Percentiles rank a stretch among this genome's conserved stretches.
Conservation (phyloP, 345 rosid genomes). For the Limnanthes douglasii region DNA sequence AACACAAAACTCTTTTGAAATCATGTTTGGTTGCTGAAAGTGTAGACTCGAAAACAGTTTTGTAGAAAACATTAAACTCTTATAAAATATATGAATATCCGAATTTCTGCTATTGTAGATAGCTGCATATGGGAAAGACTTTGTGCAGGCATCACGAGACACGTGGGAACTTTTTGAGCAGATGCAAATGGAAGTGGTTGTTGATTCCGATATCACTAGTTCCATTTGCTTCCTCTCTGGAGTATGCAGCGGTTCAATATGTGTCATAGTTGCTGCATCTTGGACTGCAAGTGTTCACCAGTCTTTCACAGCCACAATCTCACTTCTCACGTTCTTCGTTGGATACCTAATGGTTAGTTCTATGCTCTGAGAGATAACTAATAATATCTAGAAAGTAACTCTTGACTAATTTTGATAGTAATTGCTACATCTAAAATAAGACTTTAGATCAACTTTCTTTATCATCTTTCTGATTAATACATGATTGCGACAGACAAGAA, state of each 20-base stretch:
- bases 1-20: too few species aligned
- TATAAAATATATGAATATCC: too few species aligned
- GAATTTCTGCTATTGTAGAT: slow-evolving; percentile 35
- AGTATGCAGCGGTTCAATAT: slow-evolving; percentile 86
- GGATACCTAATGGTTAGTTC: slow-evolving; percentile 98
- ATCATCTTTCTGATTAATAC: slow-evolving; percentile 1
- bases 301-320: slow-evolving; percentile 63
- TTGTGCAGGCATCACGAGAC: slow-evolving; percentile 86
- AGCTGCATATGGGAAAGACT: slow-evolving; percentile 93
- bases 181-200: slow-evolving; percentile 40
- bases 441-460: neutral
- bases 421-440: too few species aligned
- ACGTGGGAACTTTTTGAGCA: slow-evolving; percentile 66
- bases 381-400: too few species aligned
- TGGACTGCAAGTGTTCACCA: slow-evolving; percentile 54
- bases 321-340: slow-evolving; percentile 60
- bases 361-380: too few species aligned
- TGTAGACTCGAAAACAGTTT: too few species aligned
- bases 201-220: slow-evolving; percentile 82
- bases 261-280: slow-evolving; percentile 71
- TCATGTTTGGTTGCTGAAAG: too few species aligned
- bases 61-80: too few species aligned
- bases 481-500: slow-evolving; percentile 51
- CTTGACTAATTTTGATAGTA: too few species aligned
- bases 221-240: slow-evolving; percentile 89